phyloP scores from a whole-genome alignment of 768 basidiomycete genomes.

The Rhizopogon roseolus region DNA sequence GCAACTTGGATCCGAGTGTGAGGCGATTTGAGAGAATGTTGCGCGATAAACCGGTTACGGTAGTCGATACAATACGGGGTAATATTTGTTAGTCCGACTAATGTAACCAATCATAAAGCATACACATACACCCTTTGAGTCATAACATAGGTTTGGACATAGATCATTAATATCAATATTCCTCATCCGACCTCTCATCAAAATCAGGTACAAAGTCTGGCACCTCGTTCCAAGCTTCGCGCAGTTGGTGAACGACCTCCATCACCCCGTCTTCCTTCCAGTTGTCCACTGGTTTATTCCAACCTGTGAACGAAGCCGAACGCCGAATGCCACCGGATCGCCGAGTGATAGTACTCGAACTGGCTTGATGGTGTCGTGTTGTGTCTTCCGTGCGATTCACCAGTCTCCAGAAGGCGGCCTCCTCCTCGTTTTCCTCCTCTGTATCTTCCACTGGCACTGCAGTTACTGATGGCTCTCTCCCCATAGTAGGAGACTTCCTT shows the following conservation, averaged over 20 bases:
- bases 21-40: neutral
- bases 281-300: neutral
- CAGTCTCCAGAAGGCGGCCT: neutral
- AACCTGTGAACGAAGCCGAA: constrained; percentile 19
- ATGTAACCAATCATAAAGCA: too few species aligned
- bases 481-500: neutral
- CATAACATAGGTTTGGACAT: too few species aligned
- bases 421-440: neutral
- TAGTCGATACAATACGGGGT: too few species aligned
- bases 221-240: neutral
- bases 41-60: too few species aligned
- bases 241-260: constrained; percentile 6
- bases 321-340: constrained; percentile 15
- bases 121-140: too few species aligned
- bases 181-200: neutral
- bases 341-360: neutral
- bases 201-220: neutral
- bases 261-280: constrained; percentile 6
- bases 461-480: neutral
- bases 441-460: neutral
- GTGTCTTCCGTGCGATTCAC: neutral
- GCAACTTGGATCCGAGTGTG: neutral
- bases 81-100: too few species aligned
- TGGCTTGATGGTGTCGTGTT: neutral
- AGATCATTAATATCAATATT: neutral